A percentile compares a stretch with the other conserved stretches of the same genome.
phyloP scores from a whole-genome alignment of 257 asterid species.

The Coffea canephora region DNA sequence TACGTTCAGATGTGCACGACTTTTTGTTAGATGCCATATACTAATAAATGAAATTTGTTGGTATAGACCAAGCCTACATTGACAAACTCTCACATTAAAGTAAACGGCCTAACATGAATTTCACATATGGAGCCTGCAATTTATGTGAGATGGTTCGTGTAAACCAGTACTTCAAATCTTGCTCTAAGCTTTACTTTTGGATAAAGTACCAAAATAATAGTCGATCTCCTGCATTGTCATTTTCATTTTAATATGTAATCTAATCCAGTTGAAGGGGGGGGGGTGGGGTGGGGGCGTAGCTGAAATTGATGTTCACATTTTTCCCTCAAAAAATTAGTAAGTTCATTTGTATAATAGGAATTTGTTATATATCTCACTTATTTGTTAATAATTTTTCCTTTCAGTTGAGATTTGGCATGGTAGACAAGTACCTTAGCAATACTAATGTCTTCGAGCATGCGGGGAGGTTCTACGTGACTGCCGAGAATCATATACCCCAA shows the following conservation, averaged over 20 bases:
- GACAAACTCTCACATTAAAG: too few species aligned
- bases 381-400: background rate
- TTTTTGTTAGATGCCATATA: background rate
- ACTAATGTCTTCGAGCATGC: constrained; percentile 55
- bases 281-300: too few species aligned
- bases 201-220: background rate
- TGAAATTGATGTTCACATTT: too few species aligned
- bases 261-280: background rate
- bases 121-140: too few species aligned
- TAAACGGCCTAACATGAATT: too few species aligned
- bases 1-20: too few species aligned
- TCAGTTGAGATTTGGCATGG: constrained; percentile 57
- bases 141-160: too few species aligned
- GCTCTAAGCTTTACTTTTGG: too few species aligned
- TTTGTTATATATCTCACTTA: background rate
- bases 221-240: background rate
- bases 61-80: too few species aligned
- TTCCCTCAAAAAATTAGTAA: too few species aligned
- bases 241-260: background rate
- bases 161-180: too few species aligned
- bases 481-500: constrained; percentile 59
- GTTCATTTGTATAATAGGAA: background rate
- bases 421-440: constrained; percentile 44
- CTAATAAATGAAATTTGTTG: too few species aligned
- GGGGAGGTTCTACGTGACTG: constrained; percentile 44